Percentiles rank a stretch among this genome's conserved stretches.
Evolutionary conservation across 257 asterid species (phyloP).

Genomic region (Echites panduratus): DNA sequence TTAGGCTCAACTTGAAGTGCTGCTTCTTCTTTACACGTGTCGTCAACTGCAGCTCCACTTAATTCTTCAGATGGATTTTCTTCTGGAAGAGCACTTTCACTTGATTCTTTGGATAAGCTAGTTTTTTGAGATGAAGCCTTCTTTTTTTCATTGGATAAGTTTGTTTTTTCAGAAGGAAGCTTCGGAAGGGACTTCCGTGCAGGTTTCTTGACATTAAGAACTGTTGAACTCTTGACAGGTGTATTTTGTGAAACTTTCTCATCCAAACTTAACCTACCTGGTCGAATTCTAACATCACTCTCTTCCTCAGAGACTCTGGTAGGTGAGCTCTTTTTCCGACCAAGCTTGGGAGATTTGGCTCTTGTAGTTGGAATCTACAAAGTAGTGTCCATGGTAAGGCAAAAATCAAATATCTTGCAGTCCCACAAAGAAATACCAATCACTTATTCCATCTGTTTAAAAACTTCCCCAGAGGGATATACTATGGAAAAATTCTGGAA

Average conservation of each 20-base stretch:
- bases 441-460: background rate
- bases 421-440: background rate
- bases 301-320: constrained; percentile 44
- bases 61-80: constrained; percentile 21
- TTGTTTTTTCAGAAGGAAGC: constrained; percentile 64
- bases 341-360: constrained; percentile 91
- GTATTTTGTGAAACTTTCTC: constrained; percentile 41
- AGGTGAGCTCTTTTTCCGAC: constrained; percentile 59
- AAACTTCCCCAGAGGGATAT: background rate
- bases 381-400: background rate
- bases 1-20: constrained; percentile 1
- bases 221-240: constrained; percentile 33
- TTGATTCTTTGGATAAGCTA: constrained; percentile 33
- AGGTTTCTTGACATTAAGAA: constrained; percentile 53
- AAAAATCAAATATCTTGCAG: background rate
- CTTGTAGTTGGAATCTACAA: constrained; percentile 74
- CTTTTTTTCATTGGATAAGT: constrained; percentile 42
- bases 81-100: constrained; percentile 22
- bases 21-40: constrained; percentile 9
- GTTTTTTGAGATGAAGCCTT: constrained; percentile 30
- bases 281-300: constrained; percentile 28
- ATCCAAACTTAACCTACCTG: constrained; percentile 63
- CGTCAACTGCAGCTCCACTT: constrained; percentile 21
- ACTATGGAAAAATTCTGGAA: background rate
- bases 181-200: constrained; percentile 75